Conservation (phyloP, 176 grass and related monocot genomes). For the Triticum timopheevii region DNA sequence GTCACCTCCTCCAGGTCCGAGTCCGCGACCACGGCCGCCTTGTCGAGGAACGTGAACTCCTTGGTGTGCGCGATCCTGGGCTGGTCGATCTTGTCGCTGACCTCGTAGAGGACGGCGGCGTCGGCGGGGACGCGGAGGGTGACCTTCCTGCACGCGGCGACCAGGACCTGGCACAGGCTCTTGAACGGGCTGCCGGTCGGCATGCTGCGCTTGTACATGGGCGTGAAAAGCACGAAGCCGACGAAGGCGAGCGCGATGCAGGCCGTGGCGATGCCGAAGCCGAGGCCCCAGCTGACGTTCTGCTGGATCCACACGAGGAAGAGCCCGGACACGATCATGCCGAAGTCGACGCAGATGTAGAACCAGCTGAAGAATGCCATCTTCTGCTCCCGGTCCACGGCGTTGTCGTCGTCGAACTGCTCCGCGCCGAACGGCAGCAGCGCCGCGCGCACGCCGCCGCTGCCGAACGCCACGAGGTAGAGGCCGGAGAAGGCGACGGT, state of each 20-base stretch:
- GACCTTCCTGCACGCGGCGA: slow-evolving; percentile 57
- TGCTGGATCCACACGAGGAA: slow-evolving; percentile 85
- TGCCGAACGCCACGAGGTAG: slow-evolving; percentile 67
- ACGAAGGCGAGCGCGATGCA: slow-evolving; percentile 52
- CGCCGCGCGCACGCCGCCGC: slow-evolving; percentile 66
- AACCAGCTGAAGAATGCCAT: slow-evolving; percentile 76
- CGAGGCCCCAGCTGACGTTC: slow-evolving; percentile 81
- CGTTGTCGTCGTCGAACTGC: slow-evolving; percentile 62
- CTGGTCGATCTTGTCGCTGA: slow-evolving; percentile 33
- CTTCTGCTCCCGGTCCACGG: slow-evolving; percentile 55
- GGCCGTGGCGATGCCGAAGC: slow-evolving; percentile 69
- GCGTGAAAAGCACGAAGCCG: slow-evolving; percentile 51
- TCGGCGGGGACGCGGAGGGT: slow-evolving; percentile 35
- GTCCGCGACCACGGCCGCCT: slow-evolving; percentile 44
- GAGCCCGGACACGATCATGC: slow-evolving; percentile 62
- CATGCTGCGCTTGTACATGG: slow-evolving; percentile 47
- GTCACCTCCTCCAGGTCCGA: slow-evolving; percentile 42
- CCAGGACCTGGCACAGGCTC: slow-evolving; percentile 59
- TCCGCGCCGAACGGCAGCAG: slow-evolving; percentile 80
- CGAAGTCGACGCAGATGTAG: slow-evolving; percentile 78
- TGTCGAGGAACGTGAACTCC: slow-evolving; percentile 73
- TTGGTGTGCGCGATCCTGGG: slow-evolving; percentile 55
- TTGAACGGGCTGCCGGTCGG: slow-evolving; percentile 63
- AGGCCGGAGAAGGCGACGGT: slow-evolving; percentile 49
- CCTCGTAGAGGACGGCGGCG: slow-evolving; percentile 39